phyloP scores from a whole-genome alignment of 106 monocot genomes.

The Alisma plantagoaquatica region DNA sequence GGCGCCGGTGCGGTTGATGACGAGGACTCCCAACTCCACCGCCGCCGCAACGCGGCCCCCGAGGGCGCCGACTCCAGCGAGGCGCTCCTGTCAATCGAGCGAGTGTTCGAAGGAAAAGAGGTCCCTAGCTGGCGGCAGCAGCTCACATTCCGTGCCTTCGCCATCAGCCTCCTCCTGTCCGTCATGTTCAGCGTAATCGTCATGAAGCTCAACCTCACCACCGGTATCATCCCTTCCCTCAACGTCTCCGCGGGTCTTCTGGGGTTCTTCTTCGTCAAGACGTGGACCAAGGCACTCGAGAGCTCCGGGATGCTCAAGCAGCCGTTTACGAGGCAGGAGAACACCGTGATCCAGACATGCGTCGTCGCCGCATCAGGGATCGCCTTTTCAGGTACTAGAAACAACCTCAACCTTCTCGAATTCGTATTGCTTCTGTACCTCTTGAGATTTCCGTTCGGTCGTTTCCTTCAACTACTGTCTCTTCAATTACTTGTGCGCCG shows the following conservation, averaged over 20 bases:
- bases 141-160: constrained; percentile 43
- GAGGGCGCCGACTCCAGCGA: constrained; percentile 1
- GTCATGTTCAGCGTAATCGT: constrained; percentile 72
- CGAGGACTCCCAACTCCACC: neutral
- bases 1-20: neutral
- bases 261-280: constrained; percentile 78
- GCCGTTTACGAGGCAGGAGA: constrained; percentile 91
- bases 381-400: constrained; percentile 67
- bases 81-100: constrained; percentile 28
- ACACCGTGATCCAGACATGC: constrained; percentile 96
- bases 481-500: too few species aligned
- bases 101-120: constrained; percentile 33
- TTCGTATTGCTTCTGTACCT: too few species aligned
- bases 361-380: constrained; percentile 66
- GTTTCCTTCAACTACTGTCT: too few species aligned
- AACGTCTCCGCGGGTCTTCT: constrained; percentile 83
- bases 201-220: constrained; percentile 81
- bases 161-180: constrained; percentile 38
- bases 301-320: constrained; percentile 42
- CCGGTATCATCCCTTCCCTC: constrained; percentile 81
- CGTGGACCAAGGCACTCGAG: constrained; percentile 51
- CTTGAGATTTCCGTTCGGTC: too few species aligned
- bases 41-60: neutral
- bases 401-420: too few species aligned
- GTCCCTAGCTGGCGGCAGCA: constrained; percentile 45